Evolutionary conservation across 345 rosid genomes (phyloP).

Genomic region (Euphorbia peplus): DNA sequence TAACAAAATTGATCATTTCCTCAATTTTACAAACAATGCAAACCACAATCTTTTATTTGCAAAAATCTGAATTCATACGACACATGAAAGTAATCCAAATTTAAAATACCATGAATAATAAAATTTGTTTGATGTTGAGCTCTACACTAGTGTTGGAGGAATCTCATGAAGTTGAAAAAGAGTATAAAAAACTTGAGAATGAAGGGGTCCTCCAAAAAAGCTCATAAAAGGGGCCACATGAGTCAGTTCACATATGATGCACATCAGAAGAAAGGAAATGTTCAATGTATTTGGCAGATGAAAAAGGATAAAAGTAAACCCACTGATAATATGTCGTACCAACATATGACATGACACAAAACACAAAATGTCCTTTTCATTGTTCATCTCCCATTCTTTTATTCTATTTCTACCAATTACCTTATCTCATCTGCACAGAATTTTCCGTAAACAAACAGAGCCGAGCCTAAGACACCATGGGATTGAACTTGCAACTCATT

Average conservation of each 20-base stretch:
- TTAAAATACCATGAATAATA: no score
- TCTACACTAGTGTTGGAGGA: not conserved
- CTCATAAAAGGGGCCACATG: not conserved
- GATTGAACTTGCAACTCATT: not conserved
- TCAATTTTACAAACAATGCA: no score
- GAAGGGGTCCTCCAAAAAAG: not conserved
- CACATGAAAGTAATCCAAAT: no score
- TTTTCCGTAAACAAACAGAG: no score
- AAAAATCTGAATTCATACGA: no score
- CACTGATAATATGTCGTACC: not conserved
- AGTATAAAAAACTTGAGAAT: not conserved
- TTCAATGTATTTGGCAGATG: constrained; percentile 3
- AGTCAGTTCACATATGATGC: not conserved
- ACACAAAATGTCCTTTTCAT: not conserved
- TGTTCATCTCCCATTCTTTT: not conserved
- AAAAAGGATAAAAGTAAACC: not conserved
- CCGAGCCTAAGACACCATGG: no score
- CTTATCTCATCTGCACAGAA: not conserved
- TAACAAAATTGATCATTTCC: no score
- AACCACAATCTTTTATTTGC: no score
- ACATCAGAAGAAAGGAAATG: not conserved
- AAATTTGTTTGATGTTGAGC: no score
- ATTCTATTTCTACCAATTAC: not conserved
- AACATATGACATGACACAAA: no score
- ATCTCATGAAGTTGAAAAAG: not conserved